A percentile compares a stretch with the other conserved stretches of the same genome.
These are phyloP conservation scores for Kwoniella newhampshirensis DNA, from an alignment of 768 basidiomycete species.

Conservation along the genomic window DNA sequence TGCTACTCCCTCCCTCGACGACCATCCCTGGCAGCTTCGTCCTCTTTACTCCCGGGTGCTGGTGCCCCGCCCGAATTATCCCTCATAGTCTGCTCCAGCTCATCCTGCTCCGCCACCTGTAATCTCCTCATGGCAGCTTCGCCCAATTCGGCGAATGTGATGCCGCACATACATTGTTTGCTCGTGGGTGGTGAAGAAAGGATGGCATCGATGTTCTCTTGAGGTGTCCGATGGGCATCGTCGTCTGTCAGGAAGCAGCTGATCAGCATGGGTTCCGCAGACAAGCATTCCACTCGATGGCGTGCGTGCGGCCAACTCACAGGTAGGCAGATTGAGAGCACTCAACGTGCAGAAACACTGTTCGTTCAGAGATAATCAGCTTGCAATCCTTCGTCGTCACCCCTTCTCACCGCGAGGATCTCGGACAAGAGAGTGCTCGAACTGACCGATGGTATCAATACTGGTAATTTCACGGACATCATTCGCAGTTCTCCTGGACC, in stretches of 20 bases:
- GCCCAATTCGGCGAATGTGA: constrained; percentile 36
- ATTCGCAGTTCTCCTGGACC: constrained; percentile 49
- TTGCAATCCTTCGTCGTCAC: no score
- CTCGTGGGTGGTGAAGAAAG: constrained; percentile 24
- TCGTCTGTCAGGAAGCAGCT: constrained; percentile 16
- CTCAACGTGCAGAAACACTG: constrained; percentile 28
- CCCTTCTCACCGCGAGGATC: no score
- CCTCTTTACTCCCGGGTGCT: neutral
- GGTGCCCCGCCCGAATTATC: neutral
- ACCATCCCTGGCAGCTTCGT: neutral
- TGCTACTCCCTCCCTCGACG: no score
- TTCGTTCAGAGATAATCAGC: neutral
- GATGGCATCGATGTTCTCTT: constrained; percentile 30
- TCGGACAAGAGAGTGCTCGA: neutral
- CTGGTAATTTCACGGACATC: constrained; percentile 40
- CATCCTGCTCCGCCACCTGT: constrained; percentile 26
- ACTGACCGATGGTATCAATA: constrained; percentile 44
- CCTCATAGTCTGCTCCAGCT: constrained; percentile 12
- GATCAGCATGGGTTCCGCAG: neutral
- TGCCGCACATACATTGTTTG: constrained; percentile 38
- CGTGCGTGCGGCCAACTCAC: constrained; percentile 26
- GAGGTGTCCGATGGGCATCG: constrained; percentile 3
- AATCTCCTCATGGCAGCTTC: constrained; percentile 38
- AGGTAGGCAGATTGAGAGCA: constrained; percentile 32
- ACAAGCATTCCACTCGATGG: no score